Evolutionary conservation across 768 basidiomycete species (phyloP), one percentile per base, ranked within the genome.

Genomic region (Amanita exitialis): DNA sequence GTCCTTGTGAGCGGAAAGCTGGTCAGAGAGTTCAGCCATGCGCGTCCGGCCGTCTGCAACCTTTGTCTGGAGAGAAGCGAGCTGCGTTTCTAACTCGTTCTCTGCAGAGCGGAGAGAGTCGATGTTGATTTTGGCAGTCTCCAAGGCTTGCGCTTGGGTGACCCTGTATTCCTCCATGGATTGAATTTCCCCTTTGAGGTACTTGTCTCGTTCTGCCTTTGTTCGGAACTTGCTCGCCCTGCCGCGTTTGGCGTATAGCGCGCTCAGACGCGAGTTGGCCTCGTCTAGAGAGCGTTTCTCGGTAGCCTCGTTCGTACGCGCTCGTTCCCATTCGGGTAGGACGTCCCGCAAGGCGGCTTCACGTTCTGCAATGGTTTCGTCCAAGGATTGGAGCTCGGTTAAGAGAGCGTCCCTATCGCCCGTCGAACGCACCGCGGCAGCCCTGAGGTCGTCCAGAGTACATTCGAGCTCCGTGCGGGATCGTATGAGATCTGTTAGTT

Each of bases 221-320:
- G 87, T 89, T 18, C 81, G 70, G 70, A 96, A 99, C 59, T 86
- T 88, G 46, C 82, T 80, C 35, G 85, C 73, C 18, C 96, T 85
- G 2, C 93, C 93, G 63, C 91, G 92, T 62, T 98, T 98, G 2
- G 87, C 83, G 61, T 86, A 92, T 1, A 99, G 71, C 0, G 86
- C 78, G 0, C 77, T 74, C 3, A 97, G 68, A 42, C 74, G 77
- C 1, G 87, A 83, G 46, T 77, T 80, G 0, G 82, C 82, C 36
- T 83, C 80, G 54, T 94, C 91, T 56, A 96, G 72, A 23, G 72
- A 77, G 44, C 79, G 76, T 60, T 79, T 78, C 68, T 84, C 80
- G 41, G 74, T 61, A 42, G 62, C 66, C 66, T 78, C 82, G 39
- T 61, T 67, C 1, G 61, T 65, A 35, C 80, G 74, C 16, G 77